These are phyloP conservation scores for Calonectria pauciramosa DNA, from an alignment of 2,329 filamentous ascomycete genomes.

Conservation along the genomic window DNA sequence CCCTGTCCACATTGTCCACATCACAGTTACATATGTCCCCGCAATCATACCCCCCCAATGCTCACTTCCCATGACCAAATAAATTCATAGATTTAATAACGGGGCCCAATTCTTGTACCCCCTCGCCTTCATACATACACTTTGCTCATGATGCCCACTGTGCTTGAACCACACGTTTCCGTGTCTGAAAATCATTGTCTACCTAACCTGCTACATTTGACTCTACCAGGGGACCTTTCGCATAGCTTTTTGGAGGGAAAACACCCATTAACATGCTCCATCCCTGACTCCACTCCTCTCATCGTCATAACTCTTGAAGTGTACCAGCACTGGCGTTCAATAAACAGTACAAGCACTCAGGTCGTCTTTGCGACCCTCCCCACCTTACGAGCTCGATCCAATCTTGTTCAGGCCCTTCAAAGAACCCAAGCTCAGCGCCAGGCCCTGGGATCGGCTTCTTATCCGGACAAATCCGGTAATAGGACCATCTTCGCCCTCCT, in stretches of 20 bases:
- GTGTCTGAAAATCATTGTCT: constrained; percentile 45
- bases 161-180: constrained; percentile 35
- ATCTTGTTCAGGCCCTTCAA: constrained; percentile 95
- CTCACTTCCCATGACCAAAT: not conserved
- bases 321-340: constrained; percentile 34
- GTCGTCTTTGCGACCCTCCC: constrained; percentile 21
- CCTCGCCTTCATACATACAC: constrained; percentile 4
- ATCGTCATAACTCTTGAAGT: constrained; percentile 47
- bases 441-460: constrained; percentile 94
- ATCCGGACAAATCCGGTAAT: constrained; percentile 98
- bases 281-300: constrained; percentile 47
- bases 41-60: not conserved
- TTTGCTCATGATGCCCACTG: constrained; percentile 2
- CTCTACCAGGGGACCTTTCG: constrained; percentile 46
- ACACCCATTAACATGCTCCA: constrained; percentile 51
- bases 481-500: constrained; percentile 93
- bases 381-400: constrained; percentile 55
- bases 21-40: not conserved
- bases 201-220: constrained; percentile 48
- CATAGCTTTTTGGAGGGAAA: constrained; percentile 49
- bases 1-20: not conserved
- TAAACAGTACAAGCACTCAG: constrained; percentile 30
- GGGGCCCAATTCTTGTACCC: not conserved
- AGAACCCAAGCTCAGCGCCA: constrained; percentile 93
- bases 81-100: constrained; percentile 24